Percentiles rank a stretch among this genome's conserved stretches.
Evolutionary conservation across 2,329 filamentous ascomycete species (phyloP).

Genomic region (Harringtonia lauricola): DNA sequence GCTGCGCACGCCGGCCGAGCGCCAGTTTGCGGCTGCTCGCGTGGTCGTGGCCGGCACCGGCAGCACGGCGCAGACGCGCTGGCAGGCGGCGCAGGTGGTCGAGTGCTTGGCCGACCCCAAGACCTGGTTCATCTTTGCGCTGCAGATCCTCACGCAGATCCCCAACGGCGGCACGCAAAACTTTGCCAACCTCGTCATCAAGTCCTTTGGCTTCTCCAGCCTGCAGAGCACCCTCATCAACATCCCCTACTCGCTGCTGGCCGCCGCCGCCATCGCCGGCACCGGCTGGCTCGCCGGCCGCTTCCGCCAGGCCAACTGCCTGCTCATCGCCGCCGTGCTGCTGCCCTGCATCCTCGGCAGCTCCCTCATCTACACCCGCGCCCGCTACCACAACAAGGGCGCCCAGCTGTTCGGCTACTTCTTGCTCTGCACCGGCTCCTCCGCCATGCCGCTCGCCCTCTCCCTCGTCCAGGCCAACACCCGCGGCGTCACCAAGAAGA

Average conservation of each 20-base stretch:
- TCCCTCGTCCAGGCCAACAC: constrained; percentile 40
- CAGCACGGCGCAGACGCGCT: constrained; percentile 33
- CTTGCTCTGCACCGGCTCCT: constrained; percentile 39
- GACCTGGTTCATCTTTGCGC: constrained; percentile 45
- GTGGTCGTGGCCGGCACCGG: constrained; percentile 40
- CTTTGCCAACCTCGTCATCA: constrained; percentile 46
- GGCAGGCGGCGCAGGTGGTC: constrained; percentile 36
- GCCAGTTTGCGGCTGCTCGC: constrained; percentile 32
- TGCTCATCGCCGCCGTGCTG: constrained; percentile 38
- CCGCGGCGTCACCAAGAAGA: constrained; percentile 47
- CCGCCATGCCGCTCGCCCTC: constrained; percentile 42
- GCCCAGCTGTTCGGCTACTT: constrained; percentile 47
- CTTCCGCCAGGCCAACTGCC: constrained; percentile 37
- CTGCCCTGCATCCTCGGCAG: constrained; percentile 40
- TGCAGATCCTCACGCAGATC: constrained; percentile 43
- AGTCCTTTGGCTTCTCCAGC: constrained; percentile 42
- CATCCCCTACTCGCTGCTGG: constrained; percentile 45
- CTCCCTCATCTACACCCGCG: constrained; percentile 39
- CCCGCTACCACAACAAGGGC: constrained; percentile 22
- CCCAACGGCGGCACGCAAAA: constrained; percentile 51
- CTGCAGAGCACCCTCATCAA: constrained; percentile 45
- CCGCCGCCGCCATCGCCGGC: constrained; percentile 33
- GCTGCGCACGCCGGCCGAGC: constrained; percentile 42
- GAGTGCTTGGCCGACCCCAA: constrained; percentile 48
- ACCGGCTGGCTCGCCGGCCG: constrained; percentile 39